These are phyloP conservation scores for Tricholoma sp. DNA, from an alignment of 768 basidiomycete genomes.

Conservation along the genomic window DNA sequence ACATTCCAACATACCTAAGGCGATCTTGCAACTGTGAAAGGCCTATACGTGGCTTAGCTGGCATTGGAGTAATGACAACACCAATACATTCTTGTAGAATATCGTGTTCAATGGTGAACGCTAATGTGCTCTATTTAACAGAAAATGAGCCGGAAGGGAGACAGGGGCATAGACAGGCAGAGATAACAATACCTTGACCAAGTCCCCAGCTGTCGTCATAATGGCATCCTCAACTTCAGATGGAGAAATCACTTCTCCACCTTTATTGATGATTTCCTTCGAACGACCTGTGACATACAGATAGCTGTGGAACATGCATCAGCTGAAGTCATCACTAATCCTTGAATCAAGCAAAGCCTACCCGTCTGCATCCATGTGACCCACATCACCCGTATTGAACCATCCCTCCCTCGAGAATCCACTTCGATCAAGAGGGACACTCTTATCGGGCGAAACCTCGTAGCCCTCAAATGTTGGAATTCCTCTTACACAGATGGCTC, in stretches of 20 bases:
- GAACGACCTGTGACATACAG: conserved; percentile 52
- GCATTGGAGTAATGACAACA: conserved; percentile 34
- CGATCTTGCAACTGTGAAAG: conserved; percentile 37
- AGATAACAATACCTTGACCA: conserved; percentile 28
- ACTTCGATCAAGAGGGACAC: too few relatives aligned
- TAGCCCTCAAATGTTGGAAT: too few relatives aligned
- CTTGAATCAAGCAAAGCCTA: conserved; percentile 9
- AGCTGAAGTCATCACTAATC: neutral
- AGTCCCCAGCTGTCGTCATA: conserved; percentile 32
- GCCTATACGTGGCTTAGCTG: conserved; percentile 30
- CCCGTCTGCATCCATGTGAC: conserved; percentile 43
- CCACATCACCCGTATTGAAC: conserved; percentile 50
- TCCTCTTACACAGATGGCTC: too few relatives aligned
- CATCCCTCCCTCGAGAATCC: conserved; percentile 48
- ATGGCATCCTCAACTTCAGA: conserved; percentile 60
- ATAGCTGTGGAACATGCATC: conserved; percentile 18
- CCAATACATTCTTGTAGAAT: conserved; percentile 45
- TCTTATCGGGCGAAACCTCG: too few relatives aligned
- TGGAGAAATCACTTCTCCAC: conserved; percentile 57
- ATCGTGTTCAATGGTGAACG: conserved; percentile 42
- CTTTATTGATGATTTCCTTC: conserved; percentile 58
- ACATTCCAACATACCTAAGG: conserved; percentile 23
- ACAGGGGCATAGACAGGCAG: too few relatives aligned
- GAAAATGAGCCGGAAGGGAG: neutral
- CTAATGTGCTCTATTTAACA: conserved; percentile 27